These are phyloP conservation scores for Magnaporthales sp. DNA, from an alignment of 2,329 filamentous ascomycete species.

Conservation along the genomic window DNA sequence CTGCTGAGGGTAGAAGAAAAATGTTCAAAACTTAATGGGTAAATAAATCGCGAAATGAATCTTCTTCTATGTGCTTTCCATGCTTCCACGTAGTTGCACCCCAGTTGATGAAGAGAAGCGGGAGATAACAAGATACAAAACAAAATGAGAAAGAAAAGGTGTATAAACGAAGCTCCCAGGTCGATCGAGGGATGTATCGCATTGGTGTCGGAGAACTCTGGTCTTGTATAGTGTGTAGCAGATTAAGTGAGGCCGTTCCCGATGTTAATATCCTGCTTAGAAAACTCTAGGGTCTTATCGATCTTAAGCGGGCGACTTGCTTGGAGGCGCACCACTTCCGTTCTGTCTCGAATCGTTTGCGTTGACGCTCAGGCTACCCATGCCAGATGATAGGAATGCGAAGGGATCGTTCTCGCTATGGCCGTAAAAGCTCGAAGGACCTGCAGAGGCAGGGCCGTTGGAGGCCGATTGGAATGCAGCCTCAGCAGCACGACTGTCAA, in stretches of 20 bases:
- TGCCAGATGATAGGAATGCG: constrained; percentile 67
- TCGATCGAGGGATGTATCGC: not conserved
- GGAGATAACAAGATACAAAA: constrained; percentile 3
- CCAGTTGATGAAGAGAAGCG: not conserved
- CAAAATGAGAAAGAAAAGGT: constrained; percentile 9
- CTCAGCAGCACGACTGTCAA: constrained; percentile 89
- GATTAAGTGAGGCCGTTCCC: not conserved
- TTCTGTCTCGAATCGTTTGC: constrained; percentile 55
- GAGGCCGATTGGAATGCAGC: constrained; percentile 86
- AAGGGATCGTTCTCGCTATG: constrained; percentile 64
- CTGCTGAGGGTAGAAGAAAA: not conserved
- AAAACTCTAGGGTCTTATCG: not conserved
- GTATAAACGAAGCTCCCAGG: constrained; percentile 7
- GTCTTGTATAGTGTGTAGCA: not conserved
- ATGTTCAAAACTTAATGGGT: not conserved
- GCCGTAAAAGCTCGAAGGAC: constrained; percentile 66
- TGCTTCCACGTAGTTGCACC: not conserved
- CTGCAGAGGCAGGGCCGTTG: constrained; percentile 70
- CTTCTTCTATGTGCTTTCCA: constrained; percentile 4
- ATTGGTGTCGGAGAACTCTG: not conserved
- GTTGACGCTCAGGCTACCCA: constrained; percentile 64
- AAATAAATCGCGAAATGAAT: constrained; percentile 1
- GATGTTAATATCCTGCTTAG: not conserved
- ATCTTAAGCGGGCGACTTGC: constrained; percentile 50
- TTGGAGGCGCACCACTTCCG: constrained; percentile 45